Conservation (phyloP, 2,329 filamentous ascomycete species). For the Ophiostoma tasmaniense region DNA sequence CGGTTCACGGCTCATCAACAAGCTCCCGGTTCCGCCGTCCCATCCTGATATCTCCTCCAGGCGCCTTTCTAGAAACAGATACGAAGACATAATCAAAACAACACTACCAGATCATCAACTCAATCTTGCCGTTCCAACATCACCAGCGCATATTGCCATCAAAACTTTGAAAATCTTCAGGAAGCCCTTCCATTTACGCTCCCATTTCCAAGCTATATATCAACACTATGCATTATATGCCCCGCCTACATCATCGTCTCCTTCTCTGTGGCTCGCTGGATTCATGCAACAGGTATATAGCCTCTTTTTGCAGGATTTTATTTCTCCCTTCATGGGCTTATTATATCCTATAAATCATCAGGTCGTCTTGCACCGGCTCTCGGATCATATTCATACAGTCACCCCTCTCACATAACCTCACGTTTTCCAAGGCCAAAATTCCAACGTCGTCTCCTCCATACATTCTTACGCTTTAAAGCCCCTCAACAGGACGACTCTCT, state of each 20-base stretch:
- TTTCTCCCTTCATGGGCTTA: background rate
- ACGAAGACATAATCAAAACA: background rate
- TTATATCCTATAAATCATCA: background rate
- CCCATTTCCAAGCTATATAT: too few relatives aligned
- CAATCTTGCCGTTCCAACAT: background rate
- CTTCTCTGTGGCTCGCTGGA: background rate
- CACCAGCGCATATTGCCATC: too few relatives aligned
- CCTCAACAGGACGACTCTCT: background rate
- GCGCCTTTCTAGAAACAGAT: background rate
- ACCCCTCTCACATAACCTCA: background rate
- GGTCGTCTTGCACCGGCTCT: background rate
- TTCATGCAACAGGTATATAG: background rate
- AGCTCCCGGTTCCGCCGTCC: background rate
- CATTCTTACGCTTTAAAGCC: background rate
- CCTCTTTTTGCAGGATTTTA: too few relatives aligned
- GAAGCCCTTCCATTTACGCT: too few relatives aligned
- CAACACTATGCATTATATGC: background rate
- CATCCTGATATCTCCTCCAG: background rate
- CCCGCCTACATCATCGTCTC: background rate
- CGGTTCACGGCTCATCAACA: background rate
- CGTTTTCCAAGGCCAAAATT: background rate
- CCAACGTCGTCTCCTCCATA: background rate
- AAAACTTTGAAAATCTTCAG: too few relatives aligned
- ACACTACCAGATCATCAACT: background rate
- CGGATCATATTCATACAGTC: background rate